Base-by-base conservation (phyloP, 2,329 filamentous ascomycete genomes). In the Tolypocladium nubicola region DNA sequence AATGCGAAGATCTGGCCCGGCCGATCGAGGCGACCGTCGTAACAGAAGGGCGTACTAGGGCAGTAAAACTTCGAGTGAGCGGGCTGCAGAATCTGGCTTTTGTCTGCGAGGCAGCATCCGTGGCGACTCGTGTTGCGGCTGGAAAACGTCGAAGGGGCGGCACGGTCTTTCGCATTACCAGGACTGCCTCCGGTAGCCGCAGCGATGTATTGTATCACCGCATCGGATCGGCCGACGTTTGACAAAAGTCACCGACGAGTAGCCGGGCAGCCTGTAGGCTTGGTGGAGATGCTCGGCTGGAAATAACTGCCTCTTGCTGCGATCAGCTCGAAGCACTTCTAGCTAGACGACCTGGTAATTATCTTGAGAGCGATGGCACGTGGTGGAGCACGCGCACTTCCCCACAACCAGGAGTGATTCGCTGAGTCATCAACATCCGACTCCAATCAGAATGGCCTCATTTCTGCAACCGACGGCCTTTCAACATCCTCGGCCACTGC, bases 401-500 rank as follows among this genome's bases (percentile, higher is more conserved):
- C 21, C 0, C 23, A 4, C 60, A 58, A 57, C 23, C 19, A 11
- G 14, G 13, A 33, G 10, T 26, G 41, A 2, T 21, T 39, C 63
- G 71, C 70, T 73, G 70, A 73, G 67, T 73, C 70, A 73, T 70
- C 60, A 45, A 52, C 52, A 50, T 56, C 60, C 65, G 61, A 61
- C 63, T 63, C 65, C 66, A 67, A 66, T 67, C 65, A 67, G 62
- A 65, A 72, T 73, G 68, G 71, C 69, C 70, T 73, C 71, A 73
- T 69, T 69, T 70, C 67, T 68, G 64, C 67, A 63, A 61, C 65
- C 62, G 57, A 65, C 30, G 26, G 49, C 39, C 64, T 55, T 56
- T 66, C 63, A 58, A 64, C 64, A 66, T 66, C 64, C 62, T 65
- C 62, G 59, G 41, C 61, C 49, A 64, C 59, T 64, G 60, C 61